Percentiles rank a stretch among this genome's conserved stretches.
These are phyloP conservation scores for Microdochium trichocladiopsis DNA, from an alignment of 2,329 filamentous ascomycete species.

Conservation along the genomic window DNA sequence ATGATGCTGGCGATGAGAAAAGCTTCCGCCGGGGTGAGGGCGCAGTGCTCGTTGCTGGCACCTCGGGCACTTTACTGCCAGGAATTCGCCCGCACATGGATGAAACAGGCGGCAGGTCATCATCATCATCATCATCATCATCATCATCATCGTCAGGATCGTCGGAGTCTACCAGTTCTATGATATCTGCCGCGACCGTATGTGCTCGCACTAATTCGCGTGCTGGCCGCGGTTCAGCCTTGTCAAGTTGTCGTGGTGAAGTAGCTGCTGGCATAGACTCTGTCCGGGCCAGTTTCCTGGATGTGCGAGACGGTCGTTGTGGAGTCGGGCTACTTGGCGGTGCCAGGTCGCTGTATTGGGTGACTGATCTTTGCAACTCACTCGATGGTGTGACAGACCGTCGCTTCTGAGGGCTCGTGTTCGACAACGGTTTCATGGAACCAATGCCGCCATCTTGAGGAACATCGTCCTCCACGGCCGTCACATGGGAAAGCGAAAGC, in stretches of 20 bases:
- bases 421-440: background rate
- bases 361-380: background rate
- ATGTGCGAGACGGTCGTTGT: background rate
- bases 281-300: constrained; percentile 14
- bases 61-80: background rate
- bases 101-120: constrained; percentile 16
- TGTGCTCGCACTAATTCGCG: constrained; percentile 10
- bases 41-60: background rate
- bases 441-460: background rate
- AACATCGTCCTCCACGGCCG: background rate
- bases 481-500: constrained; percentile 14
- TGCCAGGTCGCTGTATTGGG: constrained; percentile 5
- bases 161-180: background rate
- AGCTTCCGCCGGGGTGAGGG: background rate
- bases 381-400: background rate
- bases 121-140: too few relatives aligned
- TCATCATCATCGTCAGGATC: too few relatives aligned
- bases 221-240: background rate
- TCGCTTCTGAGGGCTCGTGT: background rate
- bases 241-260: constrained; percentile 2
- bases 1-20: background rate
- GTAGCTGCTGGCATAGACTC: constrained; percentile 15
- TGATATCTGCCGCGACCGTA: constrained; percentile 7
- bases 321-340: constrained; percentile 20
- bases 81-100: constrained; percentile 7